Base-by-base conservation (phyloP, 805 yeast genomes). In the Pichia scutulata region DNA sequence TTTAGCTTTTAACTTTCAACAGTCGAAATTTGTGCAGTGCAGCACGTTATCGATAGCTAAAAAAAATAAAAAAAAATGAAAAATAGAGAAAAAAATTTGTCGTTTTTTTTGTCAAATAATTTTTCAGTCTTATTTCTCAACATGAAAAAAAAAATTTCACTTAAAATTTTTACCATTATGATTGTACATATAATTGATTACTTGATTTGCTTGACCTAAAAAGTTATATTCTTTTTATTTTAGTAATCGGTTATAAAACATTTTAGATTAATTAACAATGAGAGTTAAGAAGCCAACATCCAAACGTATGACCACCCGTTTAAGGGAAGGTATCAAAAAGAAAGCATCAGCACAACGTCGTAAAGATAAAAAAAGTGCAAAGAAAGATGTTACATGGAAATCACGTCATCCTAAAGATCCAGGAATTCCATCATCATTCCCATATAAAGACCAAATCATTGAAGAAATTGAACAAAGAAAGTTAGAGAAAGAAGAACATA, bases 301-400 rank as follows among this genome's bases (percentile, higher is more conserved):
- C 53, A 93, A 92, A 71, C 82, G 98, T 72, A 76, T 82, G 47
- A 79, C 93, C 64, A 92, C 98, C 61, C 89, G 95, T 68, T 81
- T 90, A 87, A 82, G 89, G 64, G 96, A 90, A 68, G 99, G 99
- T 56, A 89, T 93, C 66, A 86, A 88, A 74, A 93, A 89, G 80
- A 93, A 93, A 71, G 90, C 96, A 3, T 79, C 92, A 41, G 97
- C 98, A 8, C 92, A 90, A 60, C 78, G 84, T 56, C 82, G 95
- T 69, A 93, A 93, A 65, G 85, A 86, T 66, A 78, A 76, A 60
- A 93, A 93, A 71, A 57, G 66, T 24, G 78, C 96, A 19, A 93
- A 93, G 76, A 89, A 80, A 64, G 97, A 92, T 67, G 81, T 80
- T 4, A 93, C 98, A 16, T 93, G 99, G 99, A 89, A 80, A 66